A percentile compares a stretch with the other conserved stretches of the same genome.
phyloP scores from a whole-genome alignment of 148 eudicot genomes.

The Spergularia bocconei region DNA sequence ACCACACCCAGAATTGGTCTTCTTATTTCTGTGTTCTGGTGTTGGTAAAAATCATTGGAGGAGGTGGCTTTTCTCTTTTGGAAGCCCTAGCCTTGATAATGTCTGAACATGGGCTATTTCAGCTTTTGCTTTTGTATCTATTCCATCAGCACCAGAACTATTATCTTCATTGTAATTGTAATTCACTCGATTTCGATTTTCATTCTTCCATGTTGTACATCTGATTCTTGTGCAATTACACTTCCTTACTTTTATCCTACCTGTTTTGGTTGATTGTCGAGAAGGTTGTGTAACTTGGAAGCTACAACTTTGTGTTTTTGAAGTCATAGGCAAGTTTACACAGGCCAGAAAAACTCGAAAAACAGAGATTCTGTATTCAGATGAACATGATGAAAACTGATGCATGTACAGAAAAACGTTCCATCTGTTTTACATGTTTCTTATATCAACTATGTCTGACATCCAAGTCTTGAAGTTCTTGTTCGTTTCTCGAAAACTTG shows the following conservation, averaged over 20 bases:
- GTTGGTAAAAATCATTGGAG: not conserved
- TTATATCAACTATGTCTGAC: not conserved
- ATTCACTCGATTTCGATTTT: not conserved
- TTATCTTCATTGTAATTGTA: slow-evolving; percentile 15
- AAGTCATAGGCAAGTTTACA: not conserved
- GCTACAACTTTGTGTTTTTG: not conserved
- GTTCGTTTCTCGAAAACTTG: slow-evolving; percentile 18
- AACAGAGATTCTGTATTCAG: not conserved
- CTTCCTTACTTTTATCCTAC: not conserved
- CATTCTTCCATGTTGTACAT: not conserved
- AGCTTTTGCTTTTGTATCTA: slow-evolving; percentile 8
- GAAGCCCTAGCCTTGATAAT: slow-evolving; percentile 10
- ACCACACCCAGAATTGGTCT: slow-evolving; percentile 6
- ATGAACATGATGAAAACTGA: not conserved
- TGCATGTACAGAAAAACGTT: not conserved
- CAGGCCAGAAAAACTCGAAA: not conserved
- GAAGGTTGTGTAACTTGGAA: too few relatives aligned
- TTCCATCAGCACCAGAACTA: not conserved
- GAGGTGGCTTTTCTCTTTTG: not conserved
- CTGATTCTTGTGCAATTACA: not conserved
- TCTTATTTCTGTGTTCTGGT: not conserved
- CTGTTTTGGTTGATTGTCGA: not conserved
- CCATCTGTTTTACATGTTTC: not conserved
- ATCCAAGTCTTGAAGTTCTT: slow-evolving; percentile 9
- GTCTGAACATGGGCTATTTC: slow-evolving; percentile 18